Evolutionary conservation across 768 basidiomycete genomes (phyloP).

Genomic region (Amanita rimosa): DNA sequence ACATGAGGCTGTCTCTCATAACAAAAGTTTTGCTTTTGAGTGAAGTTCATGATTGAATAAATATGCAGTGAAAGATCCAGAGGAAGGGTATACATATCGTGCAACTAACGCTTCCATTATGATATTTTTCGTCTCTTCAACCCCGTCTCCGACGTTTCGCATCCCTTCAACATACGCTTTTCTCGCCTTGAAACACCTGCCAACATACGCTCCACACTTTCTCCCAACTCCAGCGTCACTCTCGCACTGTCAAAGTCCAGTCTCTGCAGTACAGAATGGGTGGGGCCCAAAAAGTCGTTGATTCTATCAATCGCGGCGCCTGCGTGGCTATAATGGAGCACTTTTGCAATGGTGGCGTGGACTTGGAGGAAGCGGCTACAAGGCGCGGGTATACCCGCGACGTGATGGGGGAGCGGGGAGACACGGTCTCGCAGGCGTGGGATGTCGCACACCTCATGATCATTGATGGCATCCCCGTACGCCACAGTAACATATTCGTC

Average conservation of each 20-base stretch:
- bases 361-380: not conserved
- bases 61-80: too few species aligned
- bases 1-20: too few species aligned
- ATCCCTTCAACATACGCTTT: not conserved
- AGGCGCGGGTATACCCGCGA: not conserved
- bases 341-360: not conserved
- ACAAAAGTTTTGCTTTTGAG: too few species aligned
- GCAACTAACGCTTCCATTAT: not conserved
- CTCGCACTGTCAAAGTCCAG: constrained; percentile 5
- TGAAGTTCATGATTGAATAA: too few species aligned
- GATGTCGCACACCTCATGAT: not conserved
- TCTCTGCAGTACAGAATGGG: not conserved
- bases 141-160: not conserved
- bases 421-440: not conserved
- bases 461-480: not conserved
- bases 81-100: not conserved
- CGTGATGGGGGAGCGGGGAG: not conserved
- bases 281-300: constrained; percentile 2
- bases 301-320: constrained; percentile 3
- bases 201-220: constrained; percentile 5
- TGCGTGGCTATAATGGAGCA: not conserved
- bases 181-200: not conserved
- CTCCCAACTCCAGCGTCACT: constrained; percentile 1
- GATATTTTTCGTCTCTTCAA: not conserved
- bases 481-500: constrained; percentile 1